A percentile compares a stretch with the other conserved stretches of the same genome.
phyloP scores from a whole-genome alignment of 768 basidiomycete species.

The Tephrocybe sp. region DNA sequence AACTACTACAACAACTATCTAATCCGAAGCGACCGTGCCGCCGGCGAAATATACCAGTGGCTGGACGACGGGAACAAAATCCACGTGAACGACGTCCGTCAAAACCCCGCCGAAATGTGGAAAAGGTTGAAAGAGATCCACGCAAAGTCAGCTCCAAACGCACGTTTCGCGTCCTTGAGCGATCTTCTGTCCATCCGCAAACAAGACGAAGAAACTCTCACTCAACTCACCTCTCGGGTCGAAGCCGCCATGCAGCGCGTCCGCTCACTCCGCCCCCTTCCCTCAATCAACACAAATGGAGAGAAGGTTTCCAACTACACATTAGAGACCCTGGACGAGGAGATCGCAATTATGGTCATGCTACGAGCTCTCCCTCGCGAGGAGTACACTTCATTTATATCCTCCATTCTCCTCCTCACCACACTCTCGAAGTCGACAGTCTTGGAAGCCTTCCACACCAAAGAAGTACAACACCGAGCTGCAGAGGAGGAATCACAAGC shows the following conservation, averaged over 20 bases:
- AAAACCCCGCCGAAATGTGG: background rate
- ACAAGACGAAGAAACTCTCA: background rate
- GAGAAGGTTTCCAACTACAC: background rate
- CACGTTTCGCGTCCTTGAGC: background rate
- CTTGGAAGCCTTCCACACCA: slow-evolving; percentile 1
- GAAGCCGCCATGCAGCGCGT: slow-evolving; percentile 1
- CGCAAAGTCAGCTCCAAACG: background rate
- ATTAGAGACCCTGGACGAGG: slow-evolving; percentile 3
- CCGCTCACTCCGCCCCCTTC: background rate
- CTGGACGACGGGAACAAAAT: slow-evolving; percentile 4
- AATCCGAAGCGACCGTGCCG: background rate
- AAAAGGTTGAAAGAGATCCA: background rate
- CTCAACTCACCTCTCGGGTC: background rate
- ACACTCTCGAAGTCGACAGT: slow-evolving; percentile 4
- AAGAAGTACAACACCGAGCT: background rate
- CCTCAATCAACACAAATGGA: background rate
- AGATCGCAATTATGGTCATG: slow-evolving; percentile 7
- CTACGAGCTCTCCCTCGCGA: slow-evolving; percentile 1
- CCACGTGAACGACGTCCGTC: background rate
- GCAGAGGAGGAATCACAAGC: slow-evolving; percentile 2
- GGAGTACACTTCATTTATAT: slow-evolving; percentile 1
- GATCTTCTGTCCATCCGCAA: background rate
- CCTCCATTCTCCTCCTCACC: slow-evolving; percentile 5
- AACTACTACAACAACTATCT: background rate
- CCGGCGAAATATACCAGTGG: background rate